Percentiles rank a stretch among this genome's conserved stretches.
phyloP scores from a whole-genome alignment of 805 yeast genomes.

The Ogataea siamensis region DNA sequence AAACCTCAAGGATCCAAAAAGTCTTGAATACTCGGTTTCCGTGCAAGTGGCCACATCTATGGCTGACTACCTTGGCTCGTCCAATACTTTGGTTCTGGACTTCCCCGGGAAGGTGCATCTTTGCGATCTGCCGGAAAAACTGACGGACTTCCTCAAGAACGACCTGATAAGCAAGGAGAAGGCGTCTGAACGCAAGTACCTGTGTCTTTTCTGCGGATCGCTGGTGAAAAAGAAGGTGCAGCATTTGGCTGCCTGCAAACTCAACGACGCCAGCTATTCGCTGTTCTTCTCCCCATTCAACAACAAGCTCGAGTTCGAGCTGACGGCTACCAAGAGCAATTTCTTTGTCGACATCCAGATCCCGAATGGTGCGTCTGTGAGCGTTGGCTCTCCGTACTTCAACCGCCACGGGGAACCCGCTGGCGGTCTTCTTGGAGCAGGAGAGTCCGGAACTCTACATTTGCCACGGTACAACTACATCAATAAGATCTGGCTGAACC shows the following conservation, averaged over 20 bases:
- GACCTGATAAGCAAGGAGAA: conserved; percentile 39
- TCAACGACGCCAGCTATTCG: conserved; percentile 22
- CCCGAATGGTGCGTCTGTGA: conserved; percentile 22
- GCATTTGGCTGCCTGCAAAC: conserved; percentile 23
- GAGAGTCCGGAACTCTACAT: conserved; percentile 53
- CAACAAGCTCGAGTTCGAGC: conserved; percentile 22
- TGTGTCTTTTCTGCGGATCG: conserved; percentile 31
- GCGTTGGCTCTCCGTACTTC: conserved; percentile 62
- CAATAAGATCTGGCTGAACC: conserved; percentile 60
- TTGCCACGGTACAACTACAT: conserved; percentile 52
- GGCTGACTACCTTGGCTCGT: conserved; percentile 8
- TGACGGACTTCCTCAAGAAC: conserved; percentile 44
- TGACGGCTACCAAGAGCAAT: conserved; percentile 26
- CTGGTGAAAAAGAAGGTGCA: conserved; percentile 13
- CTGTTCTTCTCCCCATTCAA: conserved; percentile 30
- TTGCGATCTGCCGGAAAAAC: conserved; percentile 30
- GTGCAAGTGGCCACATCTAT: conserved; percentile 14
- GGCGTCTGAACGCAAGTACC: conserved; percentile 16
- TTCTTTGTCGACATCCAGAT: conserved; percentile 31
- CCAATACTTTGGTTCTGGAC: conserved; percentile 36
- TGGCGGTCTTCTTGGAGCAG: conserved; percentile 49
- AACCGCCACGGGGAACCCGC: conserved; percentile 77
- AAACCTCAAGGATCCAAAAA: conserved; percentile 11
- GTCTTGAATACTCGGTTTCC: conserved; percentile 23
- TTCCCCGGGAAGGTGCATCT: conserved; percentile 29